Conservation (phyloP, 2,329 filamentous ascomycete genomes). For the Thelonectria discophora region DNA sequence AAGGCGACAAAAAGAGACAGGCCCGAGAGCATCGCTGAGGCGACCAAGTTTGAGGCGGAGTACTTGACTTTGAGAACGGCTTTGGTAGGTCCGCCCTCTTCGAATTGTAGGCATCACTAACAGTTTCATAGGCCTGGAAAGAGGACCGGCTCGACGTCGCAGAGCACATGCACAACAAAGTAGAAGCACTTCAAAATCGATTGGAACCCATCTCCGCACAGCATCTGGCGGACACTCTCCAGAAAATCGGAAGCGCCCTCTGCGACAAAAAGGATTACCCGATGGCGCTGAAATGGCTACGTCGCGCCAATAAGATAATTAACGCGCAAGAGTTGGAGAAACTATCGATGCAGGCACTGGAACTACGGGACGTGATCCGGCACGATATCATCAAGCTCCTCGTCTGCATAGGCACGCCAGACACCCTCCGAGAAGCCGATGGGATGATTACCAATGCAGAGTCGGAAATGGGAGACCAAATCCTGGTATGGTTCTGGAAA, state of each 20-base stretch:
- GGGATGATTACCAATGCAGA: constrained; percentile 70
- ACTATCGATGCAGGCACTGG: constrained; percentile 66
- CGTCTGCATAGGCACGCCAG: constrained; percentile 56
- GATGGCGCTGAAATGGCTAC: constrained; percentile 76
- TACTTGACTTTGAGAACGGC: constrained; percentile 73
- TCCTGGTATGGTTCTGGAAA: constrained; percentile 72
- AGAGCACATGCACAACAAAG: constrained; percentile 77
- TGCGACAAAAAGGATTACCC: constrained; percentile 60
- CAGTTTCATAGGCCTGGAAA: constrained; percentile 70
- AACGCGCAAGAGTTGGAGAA: constrained; percentile 62
- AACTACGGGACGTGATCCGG: constrained; percentile 72
- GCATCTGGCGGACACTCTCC: constrained; percentile 72
- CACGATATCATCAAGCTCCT: constrained; percentile 69
- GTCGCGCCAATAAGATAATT: constrained; percentile 70
- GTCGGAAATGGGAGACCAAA: constrained; percentile 68
- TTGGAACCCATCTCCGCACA: constrained; percentile 64
- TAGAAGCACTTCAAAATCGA: constrained; percentile 50
- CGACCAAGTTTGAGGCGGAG: constrained; percentile 60
- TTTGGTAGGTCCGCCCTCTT: constrained; percentile 60
- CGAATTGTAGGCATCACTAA: constrained; percentile 30
- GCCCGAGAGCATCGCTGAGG: background rate
- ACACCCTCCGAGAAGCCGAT: constrained; percentile 60
- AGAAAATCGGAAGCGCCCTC: constrained; percentile 74
- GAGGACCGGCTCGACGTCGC: constrained; percentile 78
- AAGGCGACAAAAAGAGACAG: constrained; percentile 15